A percentile compares a stretch with the other conserved stretches of the same genome.
phyloP scores from a whole-genome alignment of 345 rosid genomes.

The Dipteronia dyeriana region DNA sequence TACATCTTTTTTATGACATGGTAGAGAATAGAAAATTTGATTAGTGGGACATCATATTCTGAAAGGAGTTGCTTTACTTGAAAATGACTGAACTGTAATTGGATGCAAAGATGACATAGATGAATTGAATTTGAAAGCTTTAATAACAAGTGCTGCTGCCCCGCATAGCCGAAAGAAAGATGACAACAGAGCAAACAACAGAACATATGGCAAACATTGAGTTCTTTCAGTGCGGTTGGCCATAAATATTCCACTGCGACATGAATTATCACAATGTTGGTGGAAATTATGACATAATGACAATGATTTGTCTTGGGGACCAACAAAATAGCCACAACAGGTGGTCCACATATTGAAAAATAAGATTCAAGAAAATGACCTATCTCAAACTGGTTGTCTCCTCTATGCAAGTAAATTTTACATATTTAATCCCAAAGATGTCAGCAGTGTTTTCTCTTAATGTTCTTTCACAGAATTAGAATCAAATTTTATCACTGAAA shows the following conservation, averaged over 20 bases:
- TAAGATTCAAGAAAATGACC: constrained; percentile 27
- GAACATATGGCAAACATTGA: constrained; percentile 27
- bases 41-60: constrained; percentile 20
- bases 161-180: constrained; percentile 35
- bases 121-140: constrained; percentile 16
- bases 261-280: constrained; percentile 59
- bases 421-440: constrained; percentile 12
- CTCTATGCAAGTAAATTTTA: constrained; percentile 20
- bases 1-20: neutral
- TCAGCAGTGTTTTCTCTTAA: neutral
- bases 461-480: too few relatives aligned
- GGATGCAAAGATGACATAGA: constrained; percentile 20
- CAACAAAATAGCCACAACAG: constrained; percentile 32
- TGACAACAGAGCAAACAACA: constrained; percentile 32
- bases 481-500: neutral
- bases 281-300: constrained; percentile 57
- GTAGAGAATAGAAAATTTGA: constrained; percentile 10
- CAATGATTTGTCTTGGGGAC: constrained; percentile 57
- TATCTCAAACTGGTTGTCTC: constrained; percentile 30
- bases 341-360: constrained; percentile 41
- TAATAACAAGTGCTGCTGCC: constrained; percentile 30
- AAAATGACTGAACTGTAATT: constrained; percentile 23
- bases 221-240: constrained; percentile 49
- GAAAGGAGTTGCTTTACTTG: constrained; percentile 8
- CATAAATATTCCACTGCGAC: constrained; percentile 60